phyloP scores from a whole-genome alignment of 306 rosid genomes.

The Pyrus bretschneideri region DNA sequence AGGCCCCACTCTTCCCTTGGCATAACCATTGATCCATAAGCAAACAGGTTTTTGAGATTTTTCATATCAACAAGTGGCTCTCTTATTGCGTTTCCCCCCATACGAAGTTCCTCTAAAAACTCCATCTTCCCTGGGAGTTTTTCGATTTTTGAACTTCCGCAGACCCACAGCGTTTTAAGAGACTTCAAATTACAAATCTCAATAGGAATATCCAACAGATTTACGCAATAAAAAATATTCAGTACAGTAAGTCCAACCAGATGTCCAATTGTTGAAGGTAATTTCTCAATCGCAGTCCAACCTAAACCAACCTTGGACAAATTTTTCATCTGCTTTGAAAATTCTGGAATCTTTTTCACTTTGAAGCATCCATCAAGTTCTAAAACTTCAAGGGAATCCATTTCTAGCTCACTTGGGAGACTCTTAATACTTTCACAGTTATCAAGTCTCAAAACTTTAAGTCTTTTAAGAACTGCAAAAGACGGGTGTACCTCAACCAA shows the following conservation, averaged over 20 bases:
- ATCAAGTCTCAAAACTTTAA: background rate
- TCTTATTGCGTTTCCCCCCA: background rate
- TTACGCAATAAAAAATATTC: background rate
- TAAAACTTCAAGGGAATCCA: background rate
- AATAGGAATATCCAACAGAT: background rate
- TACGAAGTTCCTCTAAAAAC: background rate
- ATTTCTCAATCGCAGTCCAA: background rate
- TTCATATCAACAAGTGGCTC: no score
- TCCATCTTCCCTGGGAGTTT: background rate
- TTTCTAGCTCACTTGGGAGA: background rate
- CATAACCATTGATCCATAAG: no score
- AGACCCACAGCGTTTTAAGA: background rate
- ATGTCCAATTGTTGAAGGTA: background rate
- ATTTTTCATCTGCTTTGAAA: background rate
- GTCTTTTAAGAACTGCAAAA: background rate
- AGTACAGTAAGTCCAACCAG: background rate
- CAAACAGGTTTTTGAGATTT: no score
- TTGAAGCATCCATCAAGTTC: background rate
- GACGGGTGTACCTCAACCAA: constrained; percentile 12
- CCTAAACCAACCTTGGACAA: background rate
- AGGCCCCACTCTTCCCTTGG: no score
- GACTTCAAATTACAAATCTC: background rate
- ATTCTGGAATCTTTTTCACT: constrained; percentile 7
- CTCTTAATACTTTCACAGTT: background rate
- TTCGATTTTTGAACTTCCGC: background rate